Evolutionary conservation across 352 stramenopile genomes (phyloP).

Genomic region (Phytophthora rubi): DNA sequence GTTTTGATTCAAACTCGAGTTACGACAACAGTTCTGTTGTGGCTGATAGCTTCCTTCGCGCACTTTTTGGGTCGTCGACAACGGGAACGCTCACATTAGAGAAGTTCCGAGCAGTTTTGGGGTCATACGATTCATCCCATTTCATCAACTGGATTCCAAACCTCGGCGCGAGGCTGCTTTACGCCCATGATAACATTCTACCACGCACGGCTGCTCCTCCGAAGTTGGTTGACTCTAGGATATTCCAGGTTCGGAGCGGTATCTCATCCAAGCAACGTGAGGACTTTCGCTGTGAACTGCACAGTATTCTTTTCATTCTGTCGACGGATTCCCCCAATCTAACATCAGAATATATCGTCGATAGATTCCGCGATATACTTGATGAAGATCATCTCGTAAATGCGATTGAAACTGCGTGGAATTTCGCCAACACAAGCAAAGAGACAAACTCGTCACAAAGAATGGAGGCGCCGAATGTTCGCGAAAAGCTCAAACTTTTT

Average conservation of each 20-base stretch:
- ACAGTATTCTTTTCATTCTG: constrained; percentile 9
- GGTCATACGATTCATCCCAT: constrained; percentile 3
- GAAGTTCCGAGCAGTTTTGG: constrained; percentile 14
- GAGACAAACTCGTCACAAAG: neutral
- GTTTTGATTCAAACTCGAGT: neutral
- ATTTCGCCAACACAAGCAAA: neutral
- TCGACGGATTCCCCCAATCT: neutral
- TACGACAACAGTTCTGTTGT: neutral
- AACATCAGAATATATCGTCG: neutral
- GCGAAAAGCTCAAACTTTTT: constrained; percentile 23
- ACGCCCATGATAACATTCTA: neutral
- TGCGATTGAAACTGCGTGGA: neutral
- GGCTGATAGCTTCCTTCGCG: neutral
- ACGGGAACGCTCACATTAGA: neutral
- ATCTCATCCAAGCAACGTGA: constrained; percentile 12
- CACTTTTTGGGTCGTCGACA: constrained; percentile 6
- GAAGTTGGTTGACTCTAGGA: neutral
- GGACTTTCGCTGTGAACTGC: constrained; percentile 10
- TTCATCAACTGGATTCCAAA: constrained; percentile 50
- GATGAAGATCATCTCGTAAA: constrained; percentile 15
- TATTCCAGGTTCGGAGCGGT: neutral
- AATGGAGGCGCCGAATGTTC: neutral
- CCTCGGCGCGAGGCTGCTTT: constrained; percentile 25
- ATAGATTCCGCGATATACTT: constrained; percentile 13
- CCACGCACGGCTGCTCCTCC: neutral